Base-by-base conservation (phyloP, 1,139 yeast genomes). In the Candida dubliniensis region DNA sequence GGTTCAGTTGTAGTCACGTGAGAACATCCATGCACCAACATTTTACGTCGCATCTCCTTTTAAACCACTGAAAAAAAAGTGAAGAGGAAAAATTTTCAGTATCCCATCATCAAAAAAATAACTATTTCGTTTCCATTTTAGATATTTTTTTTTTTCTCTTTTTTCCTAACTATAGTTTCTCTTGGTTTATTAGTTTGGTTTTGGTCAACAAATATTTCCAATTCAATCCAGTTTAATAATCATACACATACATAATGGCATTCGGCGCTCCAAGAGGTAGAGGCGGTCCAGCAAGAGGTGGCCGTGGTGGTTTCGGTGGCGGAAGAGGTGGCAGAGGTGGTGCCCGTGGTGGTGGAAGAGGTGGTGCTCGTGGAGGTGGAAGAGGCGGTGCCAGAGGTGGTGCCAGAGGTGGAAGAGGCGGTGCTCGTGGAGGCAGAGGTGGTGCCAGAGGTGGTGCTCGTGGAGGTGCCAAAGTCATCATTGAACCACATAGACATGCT, bases 401-500 rank as follows among this genome's bases (percentile, higher is more conserved):
- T 14, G 48, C 63, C 30, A 58, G 71, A 34, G 70, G 81, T 48
- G 78, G 79, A 50, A 44, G 74, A 35, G 84, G 85, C 46, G 79
- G 81, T 40, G 70, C 80, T 47, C 77, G 89, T 59, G 87, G 86
- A 56, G 77, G 77, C 43, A 59, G 86, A 49, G 88, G 90, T 55
- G 93, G 89, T 66, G 89, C 87, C 52, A 63, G 83, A 54, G 91
- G 91, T 57, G 87, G 87, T 67, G 87, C 87, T 55, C 62, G 75
- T 55, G 87, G 86, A 57, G 99, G 98, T 67, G 87, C 96, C 62
- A 87, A 89, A 74, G 98, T 91, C 56, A 90, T 93, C 62, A 87
- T 93, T 59, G 99, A 93, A 76, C 97, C 98, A 58, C 99, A 93
- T 74, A 87, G 96, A 77, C 98, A 91, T 67, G 96, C 93, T 44